Evolutionary conservation across 1,139 yeast species (phyloP).

Genomic region (Spencermartinsiella ligniputridi): DNA sequence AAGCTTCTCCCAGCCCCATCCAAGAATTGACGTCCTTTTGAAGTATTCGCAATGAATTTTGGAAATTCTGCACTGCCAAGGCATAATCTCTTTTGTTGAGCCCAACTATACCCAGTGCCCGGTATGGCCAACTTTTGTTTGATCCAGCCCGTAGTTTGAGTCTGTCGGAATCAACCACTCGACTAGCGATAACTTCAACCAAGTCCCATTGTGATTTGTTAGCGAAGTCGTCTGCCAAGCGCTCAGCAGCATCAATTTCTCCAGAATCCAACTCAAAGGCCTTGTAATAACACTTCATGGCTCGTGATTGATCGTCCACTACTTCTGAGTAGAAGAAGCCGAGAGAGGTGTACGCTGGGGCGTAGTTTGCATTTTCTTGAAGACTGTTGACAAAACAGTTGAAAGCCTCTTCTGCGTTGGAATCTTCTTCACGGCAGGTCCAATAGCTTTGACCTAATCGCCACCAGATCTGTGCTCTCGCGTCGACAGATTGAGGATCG

Average conservation of each 20-base stretch:
- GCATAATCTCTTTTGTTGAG: slow-evolving; percentile 70
- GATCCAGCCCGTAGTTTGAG: slow-evolving; percentile 35
- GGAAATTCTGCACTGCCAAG: slow-evolving; percentile 85
- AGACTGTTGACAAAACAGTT: slow-evolving; percentile 57
- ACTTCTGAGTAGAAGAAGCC: slow-evolving; percentile 64
- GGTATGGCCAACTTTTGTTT: slow-evolving; percentile 66
- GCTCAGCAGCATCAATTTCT: slow-evolving; percentile 69
- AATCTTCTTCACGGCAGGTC: slow-evolving; percentile 23
- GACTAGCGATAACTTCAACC: slow-evolving; percentile 68
- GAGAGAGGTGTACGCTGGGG: slow-evolving; percentile 74
- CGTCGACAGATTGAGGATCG: slow-evolving; percentile 50
- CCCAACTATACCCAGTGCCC: slow-evolving; percentile 77
- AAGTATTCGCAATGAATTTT: slow-evolving; percentile 69
- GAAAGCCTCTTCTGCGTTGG: slow-evolving; percentile 38
- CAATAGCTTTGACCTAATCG: slow-evolving; percentile 62
- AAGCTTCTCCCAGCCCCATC: slow-evolving; percentile 94
- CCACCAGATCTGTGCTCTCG: slow-evolving; percentile 63
- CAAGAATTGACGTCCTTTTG: slow-evolving; percentile 72
- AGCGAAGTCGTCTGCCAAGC: slow-evolving; percentile 66
- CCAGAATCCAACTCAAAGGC: slow-evolving; percentile 85
- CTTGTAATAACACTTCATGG: slow-evolving; percentile 81
- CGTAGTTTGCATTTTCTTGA: slow-evolving; percentile 57
- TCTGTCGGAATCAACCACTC: slow-evolving; percentile 54
- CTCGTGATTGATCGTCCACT: slow-evolving; percentile 58
- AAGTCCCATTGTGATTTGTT: slow-evolving; percentile 73